These are phyloP conservation scores for Cicer chorassanicum DNA, from an alignment of 306 rosid species.

Conservation along the genomic window DNA sequence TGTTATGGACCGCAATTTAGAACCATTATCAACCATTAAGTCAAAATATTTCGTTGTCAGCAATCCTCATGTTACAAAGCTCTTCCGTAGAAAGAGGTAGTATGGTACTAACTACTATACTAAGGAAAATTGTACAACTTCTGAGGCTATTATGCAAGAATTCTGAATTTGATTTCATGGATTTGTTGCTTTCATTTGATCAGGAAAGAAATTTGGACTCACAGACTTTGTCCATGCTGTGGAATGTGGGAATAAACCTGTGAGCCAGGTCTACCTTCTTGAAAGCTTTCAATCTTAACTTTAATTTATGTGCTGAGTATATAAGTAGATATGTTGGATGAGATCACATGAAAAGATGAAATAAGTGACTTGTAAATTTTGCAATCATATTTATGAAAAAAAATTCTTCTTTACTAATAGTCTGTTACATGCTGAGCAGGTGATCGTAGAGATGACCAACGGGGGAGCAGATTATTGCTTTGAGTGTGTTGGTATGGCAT, in stretches of 20 bases:
- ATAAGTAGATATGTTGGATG: not conserved
- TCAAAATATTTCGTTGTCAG: not conserved
- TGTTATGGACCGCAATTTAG: too few relatives aligned
- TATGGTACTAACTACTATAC: not conserved
- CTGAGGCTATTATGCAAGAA: not conserved
- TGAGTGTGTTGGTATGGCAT: slow-evolving; percentile 80
- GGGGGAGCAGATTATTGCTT: slow-evolving; percentile 90
- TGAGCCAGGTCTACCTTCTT: slow-evolving; percentile 62
- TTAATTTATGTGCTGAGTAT: not conserved
- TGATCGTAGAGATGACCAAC: slow-evolving; percentile 61
- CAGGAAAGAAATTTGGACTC: slow-evolving; percentile 82
- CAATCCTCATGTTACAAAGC: not conserved
- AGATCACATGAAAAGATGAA: not conserved
- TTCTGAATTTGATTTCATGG: not conserved
- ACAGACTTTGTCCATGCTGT: slow-evolving; percentile 64
- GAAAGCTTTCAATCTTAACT: slow-evolving; percentile 3
- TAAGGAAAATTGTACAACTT: not conserved
- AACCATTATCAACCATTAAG: not conserved
- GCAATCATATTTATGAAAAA: not conserved
- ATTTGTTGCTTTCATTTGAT: slow-evolving; percentile 6
- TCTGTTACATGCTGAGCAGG: slow-evolving; percentile 46
- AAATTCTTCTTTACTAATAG: not conserved
- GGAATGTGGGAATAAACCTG: slow-evolving; percentile 59
- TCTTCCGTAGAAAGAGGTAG: not conserved
- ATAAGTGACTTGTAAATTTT: not conserved